A percentile compares a stretch with the other conserved stretches of the same genome.
These are phyloP conservation scores for Oidiodendron maius DNA, from an alignment of 495 filamentous ascomycete genomes.

Conservation along the genomic window DNA sequence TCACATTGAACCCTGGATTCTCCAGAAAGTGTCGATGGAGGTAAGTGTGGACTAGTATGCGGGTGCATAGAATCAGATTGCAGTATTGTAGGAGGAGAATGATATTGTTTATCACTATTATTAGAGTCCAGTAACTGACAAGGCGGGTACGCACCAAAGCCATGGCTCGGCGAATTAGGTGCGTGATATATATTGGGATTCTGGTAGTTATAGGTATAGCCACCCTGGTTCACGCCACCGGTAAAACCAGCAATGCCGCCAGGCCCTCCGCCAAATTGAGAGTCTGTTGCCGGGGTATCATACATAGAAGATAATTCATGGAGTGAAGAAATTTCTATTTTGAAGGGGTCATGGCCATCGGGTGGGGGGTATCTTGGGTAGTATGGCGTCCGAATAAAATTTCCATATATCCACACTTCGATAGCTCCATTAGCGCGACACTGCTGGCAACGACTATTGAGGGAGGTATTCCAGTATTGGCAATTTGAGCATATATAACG, in stretches of 20 bases:
- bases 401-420: conserved; percentile 18
- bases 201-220: conserved; percentile 10
- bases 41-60: no score
- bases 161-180: conserved; percentile 4
- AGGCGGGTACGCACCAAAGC: conserved; percentile 1
- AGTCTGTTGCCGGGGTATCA: no score
- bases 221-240: neutral
- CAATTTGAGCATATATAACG: conserved; percentile 13
- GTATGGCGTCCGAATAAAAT: conserved; percentile 12
- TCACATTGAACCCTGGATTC: neutral
- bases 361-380: conserved; percentile 7
- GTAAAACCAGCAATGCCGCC: neutral
- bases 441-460: conserved; percentile 1
- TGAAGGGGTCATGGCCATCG: conserved; percentile 12
- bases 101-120: no score
- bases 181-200: conserved; percentile 6
- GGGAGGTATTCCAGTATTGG: neutral
- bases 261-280: neutral
- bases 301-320: no score
- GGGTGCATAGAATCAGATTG: no score
- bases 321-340: neutral
- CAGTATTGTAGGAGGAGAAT: no score
- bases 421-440: conserved; percentile 8
- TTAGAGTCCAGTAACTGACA: no score
- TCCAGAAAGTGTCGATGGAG: no score